Evolutionary conservation across 495 filamentous ascomycete species (phyloP).

Genomic region (Parathielavia appendiculata): DNA sequence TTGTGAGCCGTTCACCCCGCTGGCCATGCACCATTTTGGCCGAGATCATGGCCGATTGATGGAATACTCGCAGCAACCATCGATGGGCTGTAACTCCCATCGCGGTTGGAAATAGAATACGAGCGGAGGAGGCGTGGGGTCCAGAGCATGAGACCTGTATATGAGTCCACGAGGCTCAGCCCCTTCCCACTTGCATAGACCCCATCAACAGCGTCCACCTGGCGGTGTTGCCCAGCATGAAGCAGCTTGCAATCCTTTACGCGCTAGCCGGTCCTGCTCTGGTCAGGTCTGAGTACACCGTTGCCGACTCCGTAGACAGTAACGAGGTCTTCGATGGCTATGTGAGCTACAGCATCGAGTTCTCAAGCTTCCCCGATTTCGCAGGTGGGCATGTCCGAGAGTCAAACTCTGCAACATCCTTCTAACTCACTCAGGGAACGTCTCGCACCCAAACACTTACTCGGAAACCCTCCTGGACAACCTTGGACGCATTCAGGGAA

Average conservation of each 20-base stretch:
- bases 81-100: not conserved
- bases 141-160: not conserved
- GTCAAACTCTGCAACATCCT: not conserved
- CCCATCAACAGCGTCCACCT: too few species aligned
- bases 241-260: not conserved
- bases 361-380: constrained; percentile 58
- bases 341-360: constrained; percentile 58
- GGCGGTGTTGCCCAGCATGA: constrained; percentile 1
- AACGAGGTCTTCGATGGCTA: constrained; percentile 48
- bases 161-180: not conserved
- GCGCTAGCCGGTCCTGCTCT: constrained; percentile 1
- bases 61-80: not conserved
- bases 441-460: constrained; percentile 49
- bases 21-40: constrained; percentile 9
- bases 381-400: constrained; percentile 47
- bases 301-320: constrained; percentile 15
- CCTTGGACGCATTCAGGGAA: constrained; percentile 42
- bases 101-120: not conserved
- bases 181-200: not conserved
- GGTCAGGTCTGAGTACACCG: constrained; percentile 14
- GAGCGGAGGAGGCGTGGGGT: not conserved
- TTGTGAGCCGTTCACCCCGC: constrained; percentile 1
- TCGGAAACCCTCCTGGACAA: constrained; percentile 54
- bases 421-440: constrained; percentile 36
- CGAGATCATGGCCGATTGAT: constrained; percentile 14